A percentile compares a stretch with the other conserved stretches of the same genome.
phyloP scores from a whole-genome alignment of 257 asterid genomes.

The Capsicum baccatum region DNA sequence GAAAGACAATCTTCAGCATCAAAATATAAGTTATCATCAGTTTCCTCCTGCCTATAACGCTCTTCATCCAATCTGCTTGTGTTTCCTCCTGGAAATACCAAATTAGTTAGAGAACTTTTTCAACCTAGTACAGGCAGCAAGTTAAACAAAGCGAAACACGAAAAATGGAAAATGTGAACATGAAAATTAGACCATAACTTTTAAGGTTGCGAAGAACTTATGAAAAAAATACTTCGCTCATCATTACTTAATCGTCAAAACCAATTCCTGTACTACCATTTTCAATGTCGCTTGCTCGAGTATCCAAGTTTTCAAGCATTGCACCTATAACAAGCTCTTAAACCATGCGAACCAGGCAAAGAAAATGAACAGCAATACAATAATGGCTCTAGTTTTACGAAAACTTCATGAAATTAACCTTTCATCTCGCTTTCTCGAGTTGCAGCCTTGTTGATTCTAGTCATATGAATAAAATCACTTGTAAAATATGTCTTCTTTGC shows the following conservation, averaged over 20 bases:
- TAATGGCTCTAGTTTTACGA: background rate
- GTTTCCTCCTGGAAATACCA: slow-evolving; percentile 30
- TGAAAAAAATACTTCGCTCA: background rate
- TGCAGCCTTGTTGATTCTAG: slow-evolving; percentile 32
- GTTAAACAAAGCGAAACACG: background rate
- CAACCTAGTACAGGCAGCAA: background rate
- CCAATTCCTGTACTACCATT: background rate
- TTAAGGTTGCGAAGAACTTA: background rate
- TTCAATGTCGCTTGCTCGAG: background rate
- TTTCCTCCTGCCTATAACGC: slow-evolving; percentile 21
- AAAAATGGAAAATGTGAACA: background rate
- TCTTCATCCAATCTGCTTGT: slow-evolving; percentile 25
- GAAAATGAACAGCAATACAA: background rate
- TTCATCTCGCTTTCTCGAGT: slow-evolving; percentile 26
- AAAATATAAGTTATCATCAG: slow-evolving; percentile 26
- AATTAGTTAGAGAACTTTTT: background rate
- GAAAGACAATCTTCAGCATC: slow-evolving; percentile 39
- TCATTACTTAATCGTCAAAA: background rate
- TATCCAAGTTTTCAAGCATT: background rate
- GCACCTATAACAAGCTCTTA: background rate
- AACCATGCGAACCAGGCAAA: background rate
- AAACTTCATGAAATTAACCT: background rate
- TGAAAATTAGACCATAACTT: background rate
- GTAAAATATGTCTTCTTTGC: slow-evolving; percentile 30
- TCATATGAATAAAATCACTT: slow-evolving; percentile 29